These are phyloP conservation scores for Cordyceps farinosa DNA, from an alignment of 2,329 filamentous ascomycete genomes.

Conservation along the genomic window DNA sequence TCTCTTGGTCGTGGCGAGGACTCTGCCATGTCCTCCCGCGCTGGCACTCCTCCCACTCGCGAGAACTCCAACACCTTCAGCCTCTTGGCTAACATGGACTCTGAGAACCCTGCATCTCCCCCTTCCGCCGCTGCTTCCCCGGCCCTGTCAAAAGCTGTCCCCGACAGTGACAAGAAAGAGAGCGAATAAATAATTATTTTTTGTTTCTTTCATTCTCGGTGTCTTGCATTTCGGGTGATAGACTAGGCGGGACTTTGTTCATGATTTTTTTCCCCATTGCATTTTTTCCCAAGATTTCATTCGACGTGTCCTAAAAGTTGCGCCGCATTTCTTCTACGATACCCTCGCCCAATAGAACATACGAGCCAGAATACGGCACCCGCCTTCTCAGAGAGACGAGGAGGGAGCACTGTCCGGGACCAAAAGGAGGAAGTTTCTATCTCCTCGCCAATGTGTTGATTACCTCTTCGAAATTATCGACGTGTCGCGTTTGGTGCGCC, in stretches of 20 bases:
- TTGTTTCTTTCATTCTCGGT: slow-evolving; percentile 31
- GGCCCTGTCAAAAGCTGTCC: slow-evolving; percentile 58
- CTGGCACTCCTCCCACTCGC: slow-evolving; percentile 74
- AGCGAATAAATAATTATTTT: slow-evolving; percentile 35
- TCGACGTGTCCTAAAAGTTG: slow-evolving; percentile 48
- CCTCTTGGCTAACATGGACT: slow-evolving; percentile 59
- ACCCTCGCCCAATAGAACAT: slow-evolving; percentile 47
- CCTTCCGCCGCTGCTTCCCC: slow-evolving; percentile 66
- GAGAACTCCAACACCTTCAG: slow-evolving; percentile 78
- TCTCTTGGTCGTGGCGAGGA: slow-evolving; percentile 75
- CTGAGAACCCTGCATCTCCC: slow-evolving; percentile 64
- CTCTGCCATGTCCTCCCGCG: slow-evolving; percentile 82
- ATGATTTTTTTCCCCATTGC: slow-evolving; percentile 19
- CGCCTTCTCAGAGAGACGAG: slow-evolving; percentile 32
- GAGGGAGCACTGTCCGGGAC: slow-evolving; percentile 18
- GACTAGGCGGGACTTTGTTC: slow-evolving; percentile 43
- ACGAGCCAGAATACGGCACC: slow-evolving; percentile 26
- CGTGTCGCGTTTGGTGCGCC: background rate
- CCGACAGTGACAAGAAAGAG: slow-evolving; percentile 54
- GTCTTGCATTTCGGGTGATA: slow-evolving; percentile 50
- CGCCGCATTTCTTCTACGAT: slow-evolving; percentile 46
- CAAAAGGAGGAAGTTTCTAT: slow-evolving; percentile 13
- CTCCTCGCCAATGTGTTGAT: slow-evolving; percentile 21
- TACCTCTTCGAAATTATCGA: slow-evolving; percentile 9
- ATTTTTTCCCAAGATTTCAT: slow-evolving; percentile 45